Conservation (phyloP, 1,139 yeast genomes). For the Yamadazyma diospyri region DNA sequence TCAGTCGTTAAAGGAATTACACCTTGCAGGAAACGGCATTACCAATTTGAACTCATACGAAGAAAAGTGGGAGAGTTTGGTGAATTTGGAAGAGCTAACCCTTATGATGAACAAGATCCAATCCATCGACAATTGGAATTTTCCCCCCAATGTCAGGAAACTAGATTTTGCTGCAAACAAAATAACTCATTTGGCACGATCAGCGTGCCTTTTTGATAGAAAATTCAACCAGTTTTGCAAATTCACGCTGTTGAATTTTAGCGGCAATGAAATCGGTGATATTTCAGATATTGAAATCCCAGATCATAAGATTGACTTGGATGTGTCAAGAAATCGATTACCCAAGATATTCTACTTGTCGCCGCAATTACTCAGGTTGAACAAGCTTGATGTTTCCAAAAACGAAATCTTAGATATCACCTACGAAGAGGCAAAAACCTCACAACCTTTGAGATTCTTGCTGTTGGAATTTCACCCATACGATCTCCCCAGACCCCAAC, state of each 20-base stretch:
- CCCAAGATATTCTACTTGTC: constrained; percentile 11
- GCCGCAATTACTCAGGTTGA: constrained; percentile 12
- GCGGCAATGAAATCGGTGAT: constrained; percentile 15
- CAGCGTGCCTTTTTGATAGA: constrained; percentile 13
- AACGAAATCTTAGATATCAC: constrained; percentile 17
- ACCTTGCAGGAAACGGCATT: constrained; percentile 11
- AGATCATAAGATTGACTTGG: constrained; percentile 10
- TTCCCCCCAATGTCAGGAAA: constrained; percentile 20
- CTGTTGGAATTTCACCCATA: constrained; percentile 1
- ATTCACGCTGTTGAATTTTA: constrained; percentile 13
- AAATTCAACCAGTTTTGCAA: constrained; percentile 7
- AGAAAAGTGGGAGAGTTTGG: constrained; percentile 23
- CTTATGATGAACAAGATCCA: constrained; percentile 21
- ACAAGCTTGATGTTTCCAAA: constrained; percentile 19
- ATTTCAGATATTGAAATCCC: constrained; percentile 20
- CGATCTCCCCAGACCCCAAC: constrained; percentile 6
- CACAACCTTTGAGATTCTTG: constrained; percentile 6
- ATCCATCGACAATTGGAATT: constrained; percentile 20
- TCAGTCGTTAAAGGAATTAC: constrained; percentile 18
- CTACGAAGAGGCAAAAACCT: constrained; percentile 2
- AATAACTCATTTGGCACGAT: constrained; percentile 10
- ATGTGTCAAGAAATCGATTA: constrained; percentile 14
- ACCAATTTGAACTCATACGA: constrained; percentile 18
- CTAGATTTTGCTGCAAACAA: constrained; percentile 24
- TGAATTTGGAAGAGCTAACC: constrained; percentile 17